phyloP scores from a whole-genome alignment of 1,139 yeast genomes.

The Zygoascus hellenicus region DNA sequence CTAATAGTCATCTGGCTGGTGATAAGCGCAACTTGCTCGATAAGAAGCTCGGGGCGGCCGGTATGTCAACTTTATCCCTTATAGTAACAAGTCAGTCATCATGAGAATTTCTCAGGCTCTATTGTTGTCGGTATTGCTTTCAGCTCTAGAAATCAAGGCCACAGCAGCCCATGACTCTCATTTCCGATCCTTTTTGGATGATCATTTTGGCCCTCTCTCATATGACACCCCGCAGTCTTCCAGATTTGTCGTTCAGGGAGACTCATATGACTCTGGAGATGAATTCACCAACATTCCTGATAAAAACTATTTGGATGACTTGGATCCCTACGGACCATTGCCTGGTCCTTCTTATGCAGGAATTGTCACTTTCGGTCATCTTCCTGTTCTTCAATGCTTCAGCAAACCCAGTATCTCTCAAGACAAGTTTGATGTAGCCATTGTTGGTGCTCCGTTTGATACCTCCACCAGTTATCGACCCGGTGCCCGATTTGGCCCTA shows the following conservation, averaged over 20 bases:
- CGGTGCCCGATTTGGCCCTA: slow-evolving; percentile 77
- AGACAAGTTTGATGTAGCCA: slow-evolving; percentile 45
- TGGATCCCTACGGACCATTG: slow-evolving; percentile 1
- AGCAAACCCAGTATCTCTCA: background rate
- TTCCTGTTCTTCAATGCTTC: slow-evolving; percentile 53
- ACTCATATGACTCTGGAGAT: background rate
- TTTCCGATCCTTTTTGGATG: slow-evolving; percentile 8
- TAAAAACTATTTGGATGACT: slow-evolving; percentile 12
- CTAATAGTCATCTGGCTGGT: too few relatives aligned
- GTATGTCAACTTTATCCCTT: too few relatives aligned
- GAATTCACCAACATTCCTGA: slow-evolving; percentile 8
- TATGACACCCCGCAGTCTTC: background rate
- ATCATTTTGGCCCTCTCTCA: slow-evolving; percentile 12
- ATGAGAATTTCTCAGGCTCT: too few relatives aligned
- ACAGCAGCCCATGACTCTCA: background rate
- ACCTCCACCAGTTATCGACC: slow-evolving; percentile 69
- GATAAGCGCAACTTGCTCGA: too few relatives aligned
- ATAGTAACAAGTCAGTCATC: too few relatives aligned
- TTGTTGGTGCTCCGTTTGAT: slow-evolving; percentile 74
- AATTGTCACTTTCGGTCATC: slow-evolving; percentile 58
- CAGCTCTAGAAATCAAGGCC: too few relatives aligned
- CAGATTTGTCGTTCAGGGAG: background rate
- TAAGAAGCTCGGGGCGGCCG: too few relatives aligned
- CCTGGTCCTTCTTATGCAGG: slow-evolving; percentile 8
- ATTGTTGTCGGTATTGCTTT: too few relatives aligned